A percentile compares a stretch with the other conserved stretches of the same genome.
Conservation (phyloP, 2,329 filamentous ascomycete genomes). For the Fusarium nurragi region DNA sequence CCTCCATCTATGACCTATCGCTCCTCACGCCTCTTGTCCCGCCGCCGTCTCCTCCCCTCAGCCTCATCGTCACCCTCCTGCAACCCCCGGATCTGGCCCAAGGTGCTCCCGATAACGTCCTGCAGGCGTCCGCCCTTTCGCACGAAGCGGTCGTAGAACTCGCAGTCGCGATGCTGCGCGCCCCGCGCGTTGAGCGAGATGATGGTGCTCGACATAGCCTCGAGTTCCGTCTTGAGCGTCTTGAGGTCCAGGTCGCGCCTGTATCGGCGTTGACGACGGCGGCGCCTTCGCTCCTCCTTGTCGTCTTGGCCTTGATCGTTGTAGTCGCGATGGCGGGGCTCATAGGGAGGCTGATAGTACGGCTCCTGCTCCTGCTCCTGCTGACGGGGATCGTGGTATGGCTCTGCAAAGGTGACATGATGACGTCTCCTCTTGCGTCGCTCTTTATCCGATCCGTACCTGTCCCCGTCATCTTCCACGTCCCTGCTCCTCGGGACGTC, state of each 20-base stretch:
- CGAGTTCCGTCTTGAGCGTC: conserved; percentile 38
- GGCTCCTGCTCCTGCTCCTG: conserved; percentile 13
- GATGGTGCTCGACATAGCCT: conserved; percentile 43
- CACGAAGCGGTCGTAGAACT: conserved; percentile 43
- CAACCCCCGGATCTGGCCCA: conserved; percentile 38
- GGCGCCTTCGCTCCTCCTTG: conserved; percentile 30
- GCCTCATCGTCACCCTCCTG: conserved; percentile 23
- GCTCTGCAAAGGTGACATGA: conserved; percentile 41
- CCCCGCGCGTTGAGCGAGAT: conserved; percentile 39
- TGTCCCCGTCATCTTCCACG: conserved; percentile 19
- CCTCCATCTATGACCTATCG: background rate
- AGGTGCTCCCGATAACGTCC: conserved; percentile 40
- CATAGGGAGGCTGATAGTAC: conserved; percentile 24
- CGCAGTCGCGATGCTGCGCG: conserved; percentile 37
- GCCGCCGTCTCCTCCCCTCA: conserved; percentile 24
- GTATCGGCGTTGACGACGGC: conserved; percentile 30
- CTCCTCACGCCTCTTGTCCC: conserved; percentile 13
- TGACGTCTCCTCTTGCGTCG: conserved; percentile 34
- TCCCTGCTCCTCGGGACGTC: conserved; percentile 15
- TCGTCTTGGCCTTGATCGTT: conserved; percentile 17
- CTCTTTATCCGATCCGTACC: conserved; percentile 31
- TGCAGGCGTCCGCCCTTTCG: conserved; percentile 40
- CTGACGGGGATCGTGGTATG: conserved; percentile 25
- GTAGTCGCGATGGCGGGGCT: background rate
- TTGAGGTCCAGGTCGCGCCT: conserved; percentile 35